Conservation (phyloP, 1,139 yeast species). For the Pichia sp. region DNA sequence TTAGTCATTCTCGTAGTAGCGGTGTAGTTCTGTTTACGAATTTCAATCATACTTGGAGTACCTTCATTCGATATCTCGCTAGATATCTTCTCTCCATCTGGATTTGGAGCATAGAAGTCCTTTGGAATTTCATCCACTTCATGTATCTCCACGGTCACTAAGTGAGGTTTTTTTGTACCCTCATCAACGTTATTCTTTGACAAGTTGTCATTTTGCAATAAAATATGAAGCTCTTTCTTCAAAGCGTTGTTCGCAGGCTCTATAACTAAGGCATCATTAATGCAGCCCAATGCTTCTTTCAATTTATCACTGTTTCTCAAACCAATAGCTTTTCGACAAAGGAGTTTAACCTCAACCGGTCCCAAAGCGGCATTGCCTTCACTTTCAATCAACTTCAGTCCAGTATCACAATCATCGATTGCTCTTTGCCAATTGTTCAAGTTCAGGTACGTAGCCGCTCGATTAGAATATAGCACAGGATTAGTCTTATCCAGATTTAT, state of each 20-base stretch:
- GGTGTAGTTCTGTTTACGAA: no score
- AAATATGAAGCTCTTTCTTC: conserved; percentile 23
- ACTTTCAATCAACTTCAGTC: conserved; percentile 41
- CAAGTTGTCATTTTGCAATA: conserved; percentile 4
- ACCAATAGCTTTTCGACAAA: conserved; percentile 52
- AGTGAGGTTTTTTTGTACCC: conserved; percentile 16
- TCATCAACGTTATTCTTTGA: neutral
- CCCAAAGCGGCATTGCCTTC: conserved; percentile 11
- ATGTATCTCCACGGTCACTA: conserved; percentile 36
- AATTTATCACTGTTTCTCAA: neutral
- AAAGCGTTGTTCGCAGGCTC: neutral
- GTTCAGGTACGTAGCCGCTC: conserved; percentile 70
- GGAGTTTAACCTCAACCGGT: conserved; percentile 44
- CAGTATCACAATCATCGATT: conserved; percentile 53
- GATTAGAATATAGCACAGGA: conserved; percentile 68
- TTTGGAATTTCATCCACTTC: conserved; percentile 45
- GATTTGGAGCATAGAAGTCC: conserved; percentile 28
- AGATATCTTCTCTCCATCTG: neutral
- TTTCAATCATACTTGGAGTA: no score
- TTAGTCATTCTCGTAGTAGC: neutral
- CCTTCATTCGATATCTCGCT: conserved; percentile 1
- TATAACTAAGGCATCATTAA: neutral
- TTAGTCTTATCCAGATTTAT: conserved; percentile 50
- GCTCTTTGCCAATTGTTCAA: conserved; percentile 54
- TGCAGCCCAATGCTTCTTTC: neutral